A percentile compares a stretch with the other conserved stretches of the same genome.
These are phyloP conservation scores for Sanghuangporus sanghuang DNA, from an alignment of 1,284 basidiomycete species.

Conservation along the genomic window DNA sequence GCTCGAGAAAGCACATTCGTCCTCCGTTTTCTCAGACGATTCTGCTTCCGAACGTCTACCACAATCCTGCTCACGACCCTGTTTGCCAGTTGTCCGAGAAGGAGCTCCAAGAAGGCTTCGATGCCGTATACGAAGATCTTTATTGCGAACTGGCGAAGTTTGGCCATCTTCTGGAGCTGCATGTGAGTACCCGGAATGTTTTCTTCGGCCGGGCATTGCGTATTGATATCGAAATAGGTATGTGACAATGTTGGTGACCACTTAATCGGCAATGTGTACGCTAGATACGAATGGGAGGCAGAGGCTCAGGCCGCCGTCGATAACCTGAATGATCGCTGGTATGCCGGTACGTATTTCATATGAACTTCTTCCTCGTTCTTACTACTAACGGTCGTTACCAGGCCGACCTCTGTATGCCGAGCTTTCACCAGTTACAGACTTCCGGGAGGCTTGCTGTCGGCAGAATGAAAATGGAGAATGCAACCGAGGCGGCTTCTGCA, in stretches of 20 bases:
- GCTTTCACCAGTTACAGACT: conserved; percentile 97
- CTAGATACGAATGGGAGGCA: conserved; percentile 96
- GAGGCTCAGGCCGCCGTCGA: conserved; percentile 95
- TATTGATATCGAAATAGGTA: conserved; percentile 45
- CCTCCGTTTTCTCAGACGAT: conserved; percentile 98
- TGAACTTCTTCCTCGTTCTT: not conserved
- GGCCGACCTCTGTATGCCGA: conserved; percentile 98
- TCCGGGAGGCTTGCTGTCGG: conserved; percentile 97
- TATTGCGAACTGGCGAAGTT: conserved; percentile 93
- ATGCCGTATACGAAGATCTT: conserved; percentile 94
- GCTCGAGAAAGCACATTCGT: conserved; percentile 95
- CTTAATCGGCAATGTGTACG: conserved; percentile 98
- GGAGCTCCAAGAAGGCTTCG: conserved; percentile 93
- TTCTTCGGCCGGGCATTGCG: not conserved
- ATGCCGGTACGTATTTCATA: conserved; percentile 66
- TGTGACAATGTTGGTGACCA: conserved; percentile 99
- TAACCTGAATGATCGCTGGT: conserved; percentile 94
- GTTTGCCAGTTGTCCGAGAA: conserved; percentile 81
- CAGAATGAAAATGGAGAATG: conserved; percentile 98
- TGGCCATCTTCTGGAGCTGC: conserved; percentile 92
- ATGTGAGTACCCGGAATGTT: conserved; percentile 49
- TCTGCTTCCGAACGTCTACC: conserved; percentile 97
- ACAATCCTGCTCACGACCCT: conserved; percentile 93
- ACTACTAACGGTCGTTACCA: conserved; percentile 27
- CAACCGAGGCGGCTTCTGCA: conserved; percentile 95